phyloP scores from a whole-genome alignment of 306 rosid genomes.

The Castanea crenata region DNA sequence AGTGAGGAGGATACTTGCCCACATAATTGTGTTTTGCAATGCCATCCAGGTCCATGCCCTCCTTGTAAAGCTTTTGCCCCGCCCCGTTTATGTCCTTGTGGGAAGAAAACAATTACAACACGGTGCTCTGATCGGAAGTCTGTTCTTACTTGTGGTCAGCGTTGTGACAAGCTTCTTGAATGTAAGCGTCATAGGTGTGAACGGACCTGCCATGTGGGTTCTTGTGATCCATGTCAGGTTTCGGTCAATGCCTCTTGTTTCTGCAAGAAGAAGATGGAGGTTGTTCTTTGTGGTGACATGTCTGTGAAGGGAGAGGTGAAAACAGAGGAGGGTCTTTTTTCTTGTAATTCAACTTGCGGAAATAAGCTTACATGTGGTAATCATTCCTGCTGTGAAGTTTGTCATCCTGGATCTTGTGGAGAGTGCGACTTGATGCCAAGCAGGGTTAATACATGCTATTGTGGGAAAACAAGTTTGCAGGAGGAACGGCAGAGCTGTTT shows the following conservation, averaged over 20 bases:
- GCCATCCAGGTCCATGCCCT: slow-evolving; percentile 99
- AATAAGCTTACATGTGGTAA: slow-evolving; percentile 66
- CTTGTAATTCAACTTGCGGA: slow-evolving; percentile 65
- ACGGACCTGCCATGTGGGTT: slow-evolving; percentile 68
- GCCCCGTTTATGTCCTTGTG: slow-evolving; percentile 77
- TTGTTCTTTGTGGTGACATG: slow-evolving; percentile 75
- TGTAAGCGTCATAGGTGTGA: slow-evolving; percentile 79
- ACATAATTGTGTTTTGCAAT: slow-evolving; percentile 89
- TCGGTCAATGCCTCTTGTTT: slow-evolving; percentile 68
- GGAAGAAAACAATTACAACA: slow-evolving; percentile 75
- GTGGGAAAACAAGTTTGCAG: slow-evolving; percentile 80
- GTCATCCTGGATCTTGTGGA: slow-evolving; percentile 82
- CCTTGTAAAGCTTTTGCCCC: slow-evolving; percentile 93
- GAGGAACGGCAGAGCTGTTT: slow-evolving; percentile 66
- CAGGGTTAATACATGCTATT: slow-evolving; percentile 66
- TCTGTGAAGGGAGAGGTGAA: slow-evolving; percentile 68
- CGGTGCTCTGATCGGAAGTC: slow-evolving; percentile 81
- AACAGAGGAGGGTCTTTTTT: slow-evolving; percentile 65
- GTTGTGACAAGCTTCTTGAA: slow-evolving; percentile 71
- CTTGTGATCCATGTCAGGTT: slow-evolving; percentile 80
- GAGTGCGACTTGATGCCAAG: slow-evolving; percentile 67
- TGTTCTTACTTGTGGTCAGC: slow-evolving; percentile 78
- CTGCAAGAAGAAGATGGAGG: slow-evolving; percentile 58
- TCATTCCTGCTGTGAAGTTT: slow-evolving; percentile 61
- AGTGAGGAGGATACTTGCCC: slow-evolving; percentile 76